Evolutionary conservation across 331 rosid genomes (phyloP).

Genomic region (Rhamnella rubrinervis): DNA sequence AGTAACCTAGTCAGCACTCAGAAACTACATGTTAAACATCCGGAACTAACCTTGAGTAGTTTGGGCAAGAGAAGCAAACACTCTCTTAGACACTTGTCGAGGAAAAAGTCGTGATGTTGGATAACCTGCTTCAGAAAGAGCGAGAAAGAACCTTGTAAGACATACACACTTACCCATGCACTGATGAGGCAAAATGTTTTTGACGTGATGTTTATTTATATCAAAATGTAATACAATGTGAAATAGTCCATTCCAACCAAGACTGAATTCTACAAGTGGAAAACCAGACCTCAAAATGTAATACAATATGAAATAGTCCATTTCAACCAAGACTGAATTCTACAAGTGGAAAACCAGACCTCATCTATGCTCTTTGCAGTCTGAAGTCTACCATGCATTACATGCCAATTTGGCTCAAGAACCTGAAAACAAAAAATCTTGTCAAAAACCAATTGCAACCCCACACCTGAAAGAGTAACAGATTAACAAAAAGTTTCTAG

Average conservation of each 20-base stretch:
- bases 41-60: constrained; percentile 63
- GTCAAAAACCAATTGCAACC: no score
- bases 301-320: not conserved
- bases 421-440: constrained; percentile 51
- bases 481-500: not conserved
- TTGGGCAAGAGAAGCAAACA: constrained; percentile 92
- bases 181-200: not conserved
- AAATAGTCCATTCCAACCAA: not conserved
- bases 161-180: constrained; percentile 1
- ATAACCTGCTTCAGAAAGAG: constrained; percentile 72
- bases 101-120: constrained; percentile 92
- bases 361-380: constrained; percentile 93
- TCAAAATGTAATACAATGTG: not conserved
- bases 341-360: constrained; percentile 38
- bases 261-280: constrained; percentile 1
- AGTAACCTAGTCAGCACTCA: not conserved
- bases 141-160: constrained; percentile 37
- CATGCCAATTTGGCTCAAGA: constrained; percentile 95
- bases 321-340: not conserved
- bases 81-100: constrained; percentile 89
- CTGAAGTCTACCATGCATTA: constrained; percentile 84
- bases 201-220: not conserved
- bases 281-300: constrained; percentile 51
- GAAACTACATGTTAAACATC: not conserved
- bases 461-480: no score